Percentiles rank a stretch among this genome's conserved stretches.
Conservation (phyloP, 257 asterid species). For the Linaria vulgaris region DNA sequence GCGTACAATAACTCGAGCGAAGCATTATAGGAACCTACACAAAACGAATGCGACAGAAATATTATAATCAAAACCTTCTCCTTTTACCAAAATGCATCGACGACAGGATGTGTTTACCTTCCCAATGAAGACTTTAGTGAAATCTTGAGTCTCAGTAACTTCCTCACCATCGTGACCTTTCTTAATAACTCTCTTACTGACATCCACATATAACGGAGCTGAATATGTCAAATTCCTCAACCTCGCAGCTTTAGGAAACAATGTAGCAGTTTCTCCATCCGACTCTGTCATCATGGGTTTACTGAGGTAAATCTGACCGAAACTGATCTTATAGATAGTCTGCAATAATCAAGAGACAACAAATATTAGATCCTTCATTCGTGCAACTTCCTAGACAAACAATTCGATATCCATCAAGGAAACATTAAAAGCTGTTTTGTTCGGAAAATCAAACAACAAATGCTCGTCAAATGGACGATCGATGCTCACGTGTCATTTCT, state of each 20-base stretch:
- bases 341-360: slow-evolving; percentile 36
- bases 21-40: slow-evolving; percentile 92
- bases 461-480: slow-evolving; percentile 5
- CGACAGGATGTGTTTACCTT: slow-evolving; percentile 51
- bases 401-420: not conserved
- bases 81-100: not conserved
- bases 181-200: slow-evolving; percentile 77
- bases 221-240: slow-evolving; percentile 93
- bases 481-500: slow-evolving; percentile 10
- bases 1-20: slow-evolving; percentile 92
- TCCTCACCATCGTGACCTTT: slow-evolving; percentile 99
- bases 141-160: slow-evolving; percentile 96
- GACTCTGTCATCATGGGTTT: slow-evolving; percentile 99
- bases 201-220: slow-evolving; percentile 95
- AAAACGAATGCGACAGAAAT: not conserved
- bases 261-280: slow-evolving; percentile 97
- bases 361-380: slow-evolving; percentile 16
- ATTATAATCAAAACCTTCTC: slow-evolving; percentile 5
- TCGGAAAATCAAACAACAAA: slow-evolving; percentile 5
- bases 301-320: slow-evolving; percentile 94
- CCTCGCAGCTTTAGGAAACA: slow-evolving; percentile 99
- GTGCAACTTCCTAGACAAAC: not conserved
- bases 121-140: slow-evolving; percentile 93
- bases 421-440: not conserved
- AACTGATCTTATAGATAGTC: slow-evolving; percentile 88